phyloP scores from a whole-genome alignment of 2,329 filamentous ascomycete genomes.

The Fusarium caatingaense region DNA sequence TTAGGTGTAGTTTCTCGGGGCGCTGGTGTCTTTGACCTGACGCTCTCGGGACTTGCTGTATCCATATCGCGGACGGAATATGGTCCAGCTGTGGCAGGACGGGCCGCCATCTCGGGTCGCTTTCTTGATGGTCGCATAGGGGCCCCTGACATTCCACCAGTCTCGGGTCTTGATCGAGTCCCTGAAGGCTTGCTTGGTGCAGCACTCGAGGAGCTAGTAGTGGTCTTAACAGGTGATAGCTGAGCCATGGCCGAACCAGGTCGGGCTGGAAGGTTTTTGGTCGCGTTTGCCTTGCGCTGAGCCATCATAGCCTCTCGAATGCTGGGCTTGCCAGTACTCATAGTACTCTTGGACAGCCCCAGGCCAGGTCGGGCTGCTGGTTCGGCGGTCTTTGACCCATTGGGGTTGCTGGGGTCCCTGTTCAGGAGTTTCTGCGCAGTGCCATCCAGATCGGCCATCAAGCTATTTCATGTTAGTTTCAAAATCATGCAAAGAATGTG shows the following conservation, averaged over 20 bases:
- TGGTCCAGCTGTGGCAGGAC: conserved; percentile 73
- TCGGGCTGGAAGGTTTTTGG: conserved; percentile 63
- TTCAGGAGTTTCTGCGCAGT: conserved; percentile 84
- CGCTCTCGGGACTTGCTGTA: conserved; percentile 58
- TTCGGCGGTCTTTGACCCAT: conserved; percentile 68
- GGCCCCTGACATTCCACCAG: conserved; percentile 71
- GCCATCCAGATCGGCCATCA: conserved; percentile 81
- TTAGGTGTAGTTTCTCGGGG: conserved; percentile 65
- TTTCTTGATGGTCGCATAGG: conserved; percentile 71
- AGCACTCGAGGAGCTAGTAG: conserved; percentile 47
- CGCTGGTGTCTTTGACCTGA: conserved; percentile 64
- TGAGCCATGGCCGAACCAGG: conserved; percentile 74
- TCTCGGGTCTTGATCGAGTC: conserved; percentile 57
- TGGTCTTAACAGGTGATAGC: conserved; percentile 64
- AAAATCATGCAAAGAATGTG: background rate
- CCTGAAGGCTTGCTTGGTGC: conserved; percentile 52
- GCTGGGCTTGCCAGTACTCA: conserved; percentile 69
- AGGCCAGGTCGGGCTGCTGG: conserved; percentile 64
- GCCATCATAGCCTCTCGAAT: conserved; percentile 87
- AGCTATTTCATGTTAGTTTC: conserved; percentile 59
- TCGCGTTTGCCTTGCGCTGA: conserved; percentile 74
- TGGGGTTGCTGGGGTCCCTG: conserved; percentile 85
- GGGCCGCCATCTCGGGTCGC: conserved; percentile 66
- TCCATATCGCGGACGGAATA: conserved; percentile 69
- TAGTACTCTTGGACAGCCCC: conserved; percentile 72